These are phyloP conservation scores for Suillus lakei DNA, from an alignment of 768 basidiomycete species.

Conservation along the genomic window DNA sequence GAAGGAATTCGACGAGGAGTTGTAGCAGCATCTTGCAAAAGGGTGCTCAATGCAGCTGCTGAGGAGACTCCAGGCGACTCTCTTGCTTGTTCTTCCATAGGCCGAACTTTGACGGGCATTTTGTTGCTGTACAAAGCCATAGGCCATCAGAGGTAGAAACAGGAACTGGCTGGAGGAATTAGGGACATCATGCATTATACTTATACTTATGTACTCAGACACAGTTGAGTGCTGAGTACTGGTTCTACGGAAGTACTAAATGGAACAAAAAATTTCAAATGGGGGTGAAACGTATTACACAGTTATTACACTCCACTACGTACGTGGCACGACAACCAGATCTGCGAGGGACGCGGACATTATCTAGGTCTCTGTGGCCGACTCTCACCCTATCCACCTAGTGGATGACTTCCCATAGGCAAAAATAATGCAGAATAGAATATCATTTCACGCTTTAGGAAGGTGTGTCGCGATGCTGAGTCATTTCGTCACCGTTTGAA, in stretches of 20 bases:
- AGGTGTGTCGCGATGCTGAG: no score
- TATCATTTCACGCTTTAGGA: no score
- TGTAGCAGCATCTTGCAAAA: not conserved
- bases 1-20: not conserved
- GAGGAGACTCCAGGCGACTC: constrained; percentile 6
- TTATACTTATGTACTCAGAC: not conserved
- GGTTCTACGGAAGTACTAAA: not conserved
- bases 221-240: not conserved
- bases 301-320: not conserved
- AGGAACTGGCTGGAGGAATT: not conserved
- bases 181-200: not conserved
- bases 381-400: not conserved
- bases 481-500: no score
- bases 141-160: not conserved
- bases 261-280: constrained; percentile 1
- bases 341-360: not conserved
- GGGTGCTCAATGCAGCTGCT: constrained; percentile 9
- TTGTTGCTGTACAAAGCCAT: constrained; percentile 1
- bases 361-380: not conserved
- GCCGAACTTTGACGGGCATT: not conserved
- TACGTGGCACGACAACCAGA: not conserved
- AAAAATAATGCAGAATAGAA: no score
- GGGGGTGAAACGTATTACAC: not conserved
- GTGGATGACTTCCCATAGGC: no score
- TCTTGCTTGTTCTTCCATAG: not conserved